Percentiles rank a stretch among this genome's conserved stretches.
phyloP scores from a whole-genome alignment of 805 yeast species.

The Saturnispora bothae region DNA sequence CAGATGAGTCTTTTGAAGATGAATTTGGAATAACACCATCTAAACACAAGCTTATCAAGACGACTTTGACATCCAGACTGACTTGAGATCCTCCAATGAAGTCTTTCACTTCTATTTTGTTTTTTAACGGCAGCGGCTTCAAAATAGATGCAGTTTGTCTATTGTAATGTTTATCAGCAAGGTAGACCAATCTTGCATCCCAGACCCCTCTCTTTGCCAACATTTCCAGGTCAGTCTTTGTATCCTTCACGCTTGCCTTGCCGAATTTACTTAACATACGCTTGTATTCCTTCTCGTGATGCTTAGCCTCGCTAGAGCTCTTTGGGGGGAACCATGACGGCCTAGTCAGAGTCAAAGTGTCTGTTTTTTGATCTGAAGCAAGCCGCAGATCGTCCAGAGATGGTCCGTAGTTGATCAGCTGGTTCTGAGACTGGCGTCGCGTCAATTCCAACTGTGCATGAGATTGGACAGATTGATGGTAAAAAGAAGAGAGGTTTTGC shows the following conservation, averaged over 20 bases:
- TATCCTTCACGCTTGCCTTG: constrained; percentile 22
- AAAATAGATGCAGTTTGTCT: constrained; percentile 19
- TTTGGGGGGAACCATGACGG: constrained; percentile 71
- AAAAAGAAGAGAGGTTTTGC: constrained; percentile 31
- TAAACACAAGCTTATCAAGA: neutral
- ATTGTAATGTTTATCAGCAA: constrained; percentile 22
- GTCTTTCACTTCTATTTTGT: constrained; percentile 25
- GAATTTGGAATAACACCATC: too few species aligned
- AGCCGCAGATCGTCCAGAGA: constrained; percentile 46
- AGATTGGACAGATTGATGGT: constrained; percentile 29
- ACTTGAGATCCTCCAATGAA: constrained; percentile 3
- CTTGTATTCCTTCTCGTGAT: constrained; percentile 48
- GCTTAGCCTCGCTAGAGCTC: constrained; percentile 36
- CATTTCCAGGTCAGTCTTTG: constrained; percentile 26
- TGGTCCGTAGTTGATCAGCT: too few species aligned
- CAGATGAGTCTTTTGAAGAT: too few species aligned
- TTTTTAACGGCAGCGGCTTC: too few species aligned
- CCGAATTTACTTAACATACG: constrained; percentile 27
- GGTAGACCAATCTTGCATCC: constrained; percentile 25
- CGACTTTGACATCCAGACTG: neutral
- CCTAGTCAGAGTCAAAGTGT: constrained; percentile 46
- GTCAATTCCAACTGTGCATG: constrained; percentile 28
- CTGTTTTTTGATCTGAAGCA: constrained; percentile 51
- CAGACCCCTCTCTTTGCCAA: constrained; percentile 24
- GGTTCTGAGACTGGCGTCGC: too few species aligned